Conservation (phyloP, 352 stramenopile genomes). For the Globisporangium emineosum region DNA sequence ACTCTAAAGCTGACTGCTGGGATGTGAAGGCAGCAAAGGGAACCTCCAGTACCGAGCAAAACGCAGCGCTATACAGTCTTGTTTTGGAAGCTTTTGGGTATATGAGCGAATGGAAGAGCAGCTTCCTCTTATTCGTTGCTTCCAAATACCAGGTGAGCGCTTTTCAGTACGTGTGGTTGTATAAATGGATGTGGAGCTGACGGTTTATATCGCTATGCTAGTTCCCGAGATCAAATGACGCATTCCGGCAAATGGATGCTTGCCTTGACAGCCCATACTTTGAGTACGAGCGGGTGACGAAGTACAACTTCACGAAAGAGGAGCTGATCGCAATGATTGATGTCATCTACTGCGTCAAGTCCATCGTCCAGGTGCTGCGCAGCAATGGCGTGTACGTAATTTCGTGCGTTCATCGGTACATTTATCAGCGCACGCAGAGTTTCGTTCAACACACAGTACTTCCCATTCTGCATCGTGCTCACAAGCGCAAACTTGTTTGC, state of each 20-base stretch:
- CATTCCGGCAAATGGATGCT: constrained; percentile 23
- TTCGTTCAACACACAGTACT: constrained; percentile 77
- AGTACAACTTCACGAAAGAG: constrained; percentile 61
- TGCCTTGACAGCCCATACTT: constrained; percentile 32
- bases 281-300: constrained; percentile 70
- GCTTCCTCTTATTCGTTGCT: constrained; percentile 44
- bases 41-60: constrained; percentile 17
- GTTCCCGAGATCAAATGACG: constrained; percentile 34
- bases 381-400: constrained; percentile 30
- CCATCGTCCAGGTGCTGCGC: constrained; percentile 41
- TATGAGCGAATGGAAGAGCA: constrained; percentile 60
- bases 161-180: background rate
- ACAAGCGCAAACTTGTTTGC: constrained; percentile 79
- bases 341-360: constrained; percentile 71
- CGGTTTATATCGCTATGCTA: constrained; percentile 1
- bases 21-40: background rate
- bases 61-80: constrained; percentile 23
- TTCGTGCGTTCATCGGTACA: constrained; percentile 39
- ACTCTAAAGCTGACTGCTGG: background rate
- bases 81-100: constrained; percentile 31
- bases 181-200: background rate
- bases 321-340: constrained; percentile 63
- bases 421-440: constrained; percentile 67
- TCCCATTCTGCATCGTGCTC: constrained; percentile 73
- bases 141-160: constrained; percentile 52